These are phyloP conservation scores for Cytospora piceicola DNA, from an alignment of 2,329 filamentous ascomycete genomes.

Conservation along the genomic window DNA sequence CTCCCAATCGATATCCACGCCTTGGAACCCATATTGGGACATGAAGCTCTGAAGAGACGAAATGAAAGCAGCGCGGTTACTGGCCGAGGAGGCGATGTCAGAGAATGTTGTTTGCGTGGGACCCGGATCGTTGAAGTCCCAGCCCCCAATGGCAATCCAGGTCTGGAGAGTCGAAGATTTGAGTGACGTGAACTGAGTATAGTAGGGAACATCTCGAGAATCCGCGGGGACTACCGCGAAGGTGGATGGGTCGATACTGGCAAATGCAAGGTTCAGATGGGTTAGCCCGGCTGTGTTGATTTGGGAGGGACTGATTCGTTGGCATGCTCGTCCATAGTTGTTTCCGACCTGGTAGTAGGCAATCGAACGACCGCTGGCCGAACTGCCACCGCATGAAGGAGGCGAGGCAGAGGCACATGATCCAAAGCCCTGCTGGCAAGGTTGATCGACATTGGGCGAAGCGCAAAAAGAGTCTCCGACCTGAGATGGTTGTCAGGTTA, in stretches of 20 bases:
- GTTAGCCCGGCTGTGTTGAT: slow-evolving; percentile 41
- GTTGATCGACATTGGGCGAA: too few relatives aligned
- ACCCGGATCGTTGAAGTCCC: slow-evolving; percentile 33
- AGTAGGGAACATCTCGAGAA: slow-evolving; percentile 32
- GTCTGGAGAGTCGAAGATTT: slow-evolving; percentile 35
- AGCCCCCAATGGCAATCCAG: slow-evolving; percentile 40
- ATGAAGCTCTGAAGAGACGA: slow-evolving; percentile 40
- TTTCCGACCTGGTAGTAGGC: slow-evolving; percentile 43
- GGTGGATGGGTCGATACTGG: slow-evolving; percentile 35
- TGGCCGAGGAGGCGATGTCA: slow-evolving; percentile 34
- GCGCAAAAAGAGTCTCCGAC: too few relatives aligned
- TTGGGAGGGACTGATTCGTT: slow-evolving; percentile 38
- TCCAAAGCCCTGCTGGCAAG: slow-evolving; percentile 43
- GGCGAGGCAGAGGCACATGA: too few relatives aligned
- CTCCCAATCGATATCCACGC: slow-evolving; percentile 45
- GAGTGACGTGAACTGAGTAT: slow-evolving; percentile 36
- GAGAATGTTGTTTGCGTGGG: slow-evolving; percentile 38
- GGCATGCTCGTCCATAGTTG: slow-evolving; percentile 36
- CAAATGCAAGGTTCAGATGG: slow-evolving; percentile 42
- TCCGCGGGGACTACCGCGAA: slow-evolving; percentile 36
- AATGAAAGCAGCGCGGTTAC: slow-evolving; percentile 45
- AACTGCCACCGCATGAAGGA: too few relatives aligned
- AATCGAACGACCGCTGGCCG: slow-evolving; percentile 41
- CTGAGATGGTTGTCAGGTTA: too few relatives aligned
- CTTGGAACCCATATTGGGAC: slow-evolving; percentile 44